phyloP scores from a whole-genome alignment of 140 eudicot species.

The Bidens hawaiensis region DNA sequence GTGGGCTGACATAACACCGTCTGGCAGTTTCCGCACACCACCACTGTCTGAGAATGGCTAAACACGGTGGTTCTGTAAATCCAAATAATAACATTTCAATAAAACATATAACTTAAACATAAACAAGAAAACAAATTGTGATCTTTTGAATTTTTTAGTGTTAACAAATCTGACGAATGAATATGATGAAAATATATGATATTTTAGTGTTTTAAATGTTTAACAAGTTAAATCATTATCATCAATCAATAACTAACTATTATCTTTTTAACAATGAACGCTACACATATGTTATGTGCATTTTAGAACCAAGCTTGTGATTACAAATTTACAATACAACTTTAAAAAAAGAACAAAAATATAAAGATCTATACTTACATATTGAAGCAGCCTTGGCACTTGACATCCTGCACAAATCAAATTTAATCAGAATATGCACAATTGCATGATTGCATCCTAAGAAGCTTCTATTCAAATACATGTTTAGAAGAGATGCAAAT shows the following conservation, averaged over 20 bases:
- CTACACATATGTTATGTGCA: too few relatives aligned
- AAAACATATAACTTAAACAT: background rate
- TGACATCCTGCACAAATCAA: slow-evolving; percentile 39
- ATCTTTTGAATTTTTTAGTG: too few relatives aligned
- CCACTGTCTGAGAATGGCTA: slow-evolving; percentile 64
- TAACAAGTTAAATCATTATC: too few relatives aligned
- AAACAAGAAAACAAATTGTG: background rate
- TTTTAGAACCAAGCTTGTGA: too few relatives aligned
- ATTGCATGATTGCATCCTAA: too few relatives aligned
- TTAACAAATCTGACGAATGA: too few relatives aligned
- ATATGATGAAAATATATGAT: too few relatives aligned
- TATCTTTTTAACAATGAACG: too few relatives aligned
- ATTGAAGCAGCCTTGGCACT: slow-evolving; percentile 59
- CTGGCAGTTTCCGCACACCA: slow-evolving; percentile 64
- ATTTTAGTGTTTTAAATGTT: too few relatives aligned
- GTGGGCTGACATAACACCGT: slow-evolving; percentile 61
- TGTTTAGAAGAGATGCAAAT: too few relatives aligned
- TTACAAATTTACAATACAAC: background rate
- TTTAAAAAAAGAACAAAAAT: background rate
- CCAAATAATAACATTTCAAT: background rate
- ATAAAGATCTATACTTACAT: slow-evolving; percentile 31
- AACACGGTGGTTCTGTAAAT: slow-evolving; percentile 51
- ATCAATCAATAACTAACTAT: too few relatives aligned
- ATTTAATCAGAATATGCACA: background rate
- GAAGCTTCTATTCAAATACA: background rate